phyloP scores from a whole-genome alignment of 2,329 filamentous ascomycete species.

The Penicillium brevicompactum region DNA sequence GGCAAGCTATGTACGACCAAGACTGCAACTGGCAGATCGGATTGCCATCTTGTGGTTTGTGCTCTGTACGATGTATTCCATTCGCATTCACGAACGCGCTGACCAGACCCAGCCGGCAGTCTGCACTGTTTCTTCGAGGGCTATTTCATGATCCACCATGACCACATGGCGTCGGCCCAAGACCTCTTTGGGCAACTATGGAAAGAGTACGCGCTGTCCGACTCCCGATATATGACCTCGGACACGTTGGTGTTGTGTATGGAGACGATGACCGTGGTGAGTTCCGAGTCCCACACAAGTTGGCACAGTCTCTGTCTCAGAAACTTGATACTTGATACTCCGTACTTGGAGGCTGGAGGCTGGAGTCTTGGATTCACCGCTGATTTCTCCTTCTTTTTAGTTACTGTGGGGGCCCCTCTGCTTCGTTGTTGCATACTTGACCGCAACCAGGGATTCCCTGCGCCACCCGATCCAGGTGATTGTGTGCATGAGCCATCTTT shows the following conservation, averaged over 20 bases:
- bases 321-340: too few relatives aligned
- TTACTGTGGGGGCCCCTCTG: conserved; percentile 64
- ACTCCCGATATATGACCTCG: conserved; percentile 81
- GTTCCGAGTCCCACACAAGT: conserved; percentile 29
- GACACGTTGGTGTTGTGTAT: conserved; percentile 86
- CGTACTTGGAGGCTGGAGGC: too few relatives aligned
- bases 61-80: conserved; percentile 57
- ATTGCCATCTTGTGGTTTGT: conserved; percentile 73
- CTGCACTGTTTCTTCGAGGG: conserved; percentile 84
- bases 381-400: conserved; percentile 35
- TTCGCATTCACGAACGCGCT: background rate
- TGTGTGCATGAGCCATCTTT: conserved; percentile 65
- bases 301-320: too few relatives aligned
- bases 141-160: conserved; percentile 75
- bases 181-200: conserved; percentile 81
- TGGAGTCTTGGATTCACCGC: background rate
- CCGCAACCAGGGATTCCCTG: conserved; percentile 56
- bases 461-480: conserved; percentile 62
- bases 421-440: conserved; percentile 58
- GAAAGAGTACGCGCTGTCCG: conserved; percentile 89
- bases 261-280: conserved; percentile 77
- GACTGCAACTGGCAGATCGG: conserved; percentile 57
- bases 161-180: conserved; percentile 65
- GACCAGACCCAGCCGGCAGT: conserved; percentile 40
- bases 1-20: conserved; percentile 56